phyloP scores from a whole-genome alignment of 176 grass and related monocot species.

The Hordeum vulgare region DNA sequence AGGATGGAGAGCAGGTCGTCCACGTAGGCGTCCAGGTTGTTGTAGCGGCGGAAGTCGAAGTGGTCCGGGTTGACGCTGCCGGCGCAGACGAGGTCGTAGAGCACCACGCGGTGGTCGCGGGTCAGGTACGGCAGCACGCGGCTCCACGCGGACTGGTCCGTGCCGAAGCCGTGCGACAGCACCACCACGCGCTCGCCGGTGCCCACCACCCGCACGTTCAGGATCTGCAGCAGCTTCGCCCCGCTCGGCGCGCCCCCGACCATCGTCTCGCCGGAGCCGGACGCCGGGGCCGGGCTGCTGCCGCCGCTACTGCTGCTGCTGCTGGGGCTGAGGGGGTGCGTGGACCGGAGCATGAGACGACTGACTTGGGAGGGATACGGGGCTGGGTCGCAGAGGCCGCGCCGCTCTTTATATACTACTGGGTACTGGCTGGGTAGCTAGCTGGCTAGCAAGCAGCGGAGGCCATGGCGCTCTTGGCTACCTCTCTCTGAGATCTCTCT shows the following conservation, averaged over 20 bases:
- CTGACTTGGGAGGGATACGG: neutral
- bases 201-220: slow-evolving; percentile 83
- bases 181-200: slow-evolving; percentile 70
- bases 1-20: slow-evolving; percentile 84
- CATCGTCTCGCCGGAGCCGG: slow-evolving; percentile 27
- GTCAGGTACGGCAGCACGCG: slow-evolving; percentile 79
- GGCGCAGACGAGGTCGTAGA: slow-evolving; percentile 93
- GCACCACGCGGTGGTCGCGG: slow-evolving; percentile 80
- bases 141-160: slow-evolving; percentile 96
- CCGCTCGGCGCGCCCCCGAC: slow-evolving; percentile 42
- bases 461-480: slow-evolving; percentile 4
- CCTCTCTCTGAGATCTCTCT: neutral
- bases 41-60: slow-evolving; percentile 91
- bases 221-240: slow-evolving; percentile 77
- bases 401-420: slow-evolving; percentile 24
- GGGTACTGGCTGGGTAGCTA: neutral
- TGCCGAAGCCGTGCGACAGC: slow-evolving; percentile 91
- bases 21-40: slow-evolving; percentile 82
- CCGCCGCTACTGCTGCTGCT: neutral
- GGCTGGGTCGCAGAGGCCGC: neutral
- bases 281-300: neutral
- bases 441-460: neutral
- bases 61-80: slow-evolving; percentile 94
- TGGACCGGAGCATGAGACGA: slow-evolving; percentile 35
- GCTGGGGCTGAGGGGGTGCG: slow-evolving; percentile 27